Percentiles rank a stretch among this genome's conserved stretches.
Conservation (phyloP, 768 basidiomycete species). For the Termitomyces heimii region DNA sequence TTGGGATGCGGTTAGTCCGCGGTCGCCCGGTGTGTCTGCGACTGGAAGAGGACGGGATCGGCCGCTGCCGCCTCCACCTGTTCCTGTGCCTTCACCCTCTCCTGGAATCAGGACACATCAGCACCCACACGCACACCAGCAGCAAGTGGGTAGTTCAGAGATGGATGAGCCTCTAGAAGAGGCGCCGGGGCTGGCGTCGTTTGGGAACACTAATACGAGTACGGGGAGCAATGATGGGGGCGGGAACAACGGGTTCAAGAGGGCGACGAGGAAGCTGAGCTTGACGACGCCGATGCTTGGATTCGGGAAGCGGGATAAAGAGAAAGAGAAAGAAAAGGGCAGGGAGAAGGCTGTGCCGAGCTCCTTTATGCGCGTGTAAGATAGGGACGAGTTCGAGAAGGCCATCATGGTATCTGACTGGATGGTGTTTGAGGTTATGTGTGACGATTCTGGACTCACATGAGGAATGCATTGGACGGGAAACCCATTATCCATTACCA, state of each 20-base stretch:
- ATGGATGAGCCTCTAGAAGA: not conserved
- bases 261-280: constrained; percentile 62
- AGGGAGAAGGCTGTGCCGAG: constrained; percentile 13
- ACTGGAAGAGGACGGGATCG: constrained; percentile 1
- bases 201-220: constrained; percentile 10
- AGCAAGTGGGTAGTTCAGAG: not conserved
- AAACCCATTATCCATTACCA: not conserved
- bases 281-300: constrained; percentile 56
- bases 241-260: constrained; percentile 22
- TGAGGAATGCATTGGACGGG: not conserved
- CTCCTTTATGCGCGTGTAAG: constrained; percentile 1
- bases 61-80: constrained; percentile 6
- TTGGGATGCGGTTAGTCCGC: constrained; percentile 7
- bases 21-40: constrained; percentile 32
- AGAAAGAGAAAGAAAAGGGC: constrained; percentile 31
- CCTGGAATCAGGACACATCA: not conserved
- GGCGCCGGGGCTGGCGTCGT: constrained; percentile 5
- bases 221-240: constrained; percentile 18
- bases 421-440: not conserved
- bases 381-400: not conserved
- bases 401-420: not conserved
- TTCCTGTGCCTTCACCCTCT: not conserved
- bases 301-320: constrained; percentile 50
- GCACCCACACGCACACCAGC: not conserved
- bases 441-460: not conserved